Evolutionary conservation across 1,139 yeast genomes (phyloP).

Genomic region (Wickerhamomyces sp.): DNA sequence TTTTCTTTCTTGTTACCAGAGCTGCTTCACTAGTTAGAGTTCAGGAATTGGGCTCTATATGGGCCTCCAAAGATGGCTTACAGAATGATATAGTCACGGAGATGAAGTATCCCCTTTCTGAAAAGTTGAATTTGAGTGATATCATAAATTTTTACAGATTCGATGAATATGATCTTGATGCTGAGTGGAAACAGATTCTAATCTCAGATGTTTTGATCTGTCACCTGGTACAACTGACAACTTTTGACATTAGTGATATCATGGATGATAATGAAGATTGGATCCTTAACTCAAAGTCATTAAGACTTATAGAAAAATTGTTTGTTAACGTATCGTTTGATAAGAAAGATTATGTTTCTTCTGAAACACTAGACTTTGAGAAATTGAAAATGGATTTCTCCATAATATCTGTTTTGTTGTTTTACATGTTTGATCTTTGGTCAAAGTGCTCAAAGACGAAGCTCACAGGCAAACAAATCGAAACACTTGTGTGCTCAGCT

Average conservation of each 20-base stretch:
- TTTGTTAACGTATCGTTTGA: slow-evolving; percentile 12
- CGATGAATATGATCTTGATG: slow-evolving; percentile 4
- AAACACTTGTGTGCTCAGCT: slow-evolving; percentile 7
- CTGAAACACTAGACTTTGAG: slow-evolving; percentile 1
- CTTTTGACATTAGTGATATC: slow-evolving; percentile 2
- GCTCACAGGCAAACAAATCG: not conserved
- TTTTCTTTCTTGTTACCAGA: slow-evolving; percentile 9
- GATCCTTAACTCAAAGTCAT: slow-evolving; percentile 1
- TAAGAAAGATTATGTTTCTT: slow-evolving; percentile 7
- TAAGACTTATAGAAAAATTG: slow-evolving; percentile 3
- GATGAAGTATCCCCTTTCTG: not conserved
- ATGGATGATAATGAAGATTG: slow-evolving; percentile 1
- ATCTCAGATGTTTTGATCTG: slow-evolving; percentile 4
- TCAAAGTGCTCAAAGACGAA: slow-evolving; percentile 4
- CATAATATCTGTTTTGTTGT: slow-evolving; percentile 10
- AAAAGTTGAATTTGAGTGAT: slow-evolving; percentile 8
- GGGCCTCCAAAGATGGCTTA: not conserved
- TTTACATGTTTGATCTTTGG: slow-evolving; percentile 16
- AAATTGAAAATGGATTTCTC: slow-evolving; percentile 12
- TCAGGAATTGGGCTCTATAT: slow-evolving; percentile 1
- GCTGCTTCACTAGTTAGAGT: slow-evolving; percentile 3
- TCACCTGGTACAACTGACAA: slow-evolving; percentile 9
- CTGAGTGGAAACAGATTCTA: slow-evolving; percentile 6
- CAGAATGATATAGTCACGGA: not conserved
- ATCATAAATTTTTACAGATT: slow-evolving; percentile 9